phyloP scores from a whole-genome alignment of 108 stramenopile species.

The Aurantiochytrium sp. region DNA sequence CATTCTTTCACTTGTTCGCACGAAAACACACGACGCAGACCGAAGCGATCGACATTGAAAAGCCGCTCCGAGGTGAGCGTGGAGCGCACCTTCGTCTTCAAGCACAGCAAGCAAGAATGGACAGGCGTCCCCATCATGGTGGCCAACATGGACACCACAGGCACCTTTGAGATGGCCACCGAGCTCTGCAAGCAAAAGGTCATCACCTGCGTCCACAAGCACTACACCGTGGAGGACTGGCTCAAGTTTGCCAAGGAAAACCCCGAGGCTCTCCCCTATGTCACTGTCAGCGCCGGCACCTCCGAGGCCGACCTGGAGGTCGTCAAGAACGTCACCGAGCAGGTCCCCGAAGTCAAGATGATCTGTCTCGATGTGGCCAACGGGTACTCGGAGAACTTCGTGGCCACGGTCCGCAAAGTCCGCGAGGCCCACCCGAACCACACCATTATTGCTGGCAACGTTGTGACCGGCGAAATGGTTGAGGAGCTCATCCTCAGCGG shows the following conservation, averaged over 20 bases:
- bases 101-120: constrained; percentile 8
- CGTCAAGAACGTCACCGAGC: constrained; percentile 1
- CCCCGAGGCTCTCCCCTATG: constrained; percentile 8
- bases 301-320: constrained; percentile 21
- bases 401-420: constrained; percentile 9
- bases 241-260: not conserved
- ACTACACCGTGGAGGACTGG: constrained; percentile 37
- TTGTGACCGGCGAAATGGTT: constrained; percentile 49
- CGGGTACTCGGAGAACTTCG: constrained; percentile 44
- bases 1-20: constrained; percentile 10
- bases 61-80: constrained; percentile 29
- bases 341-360: constrained; percentile 14
- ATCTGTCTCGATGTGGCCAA: constrained; percentile 51
- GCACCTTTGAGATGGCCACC: constrained; percentile 39
- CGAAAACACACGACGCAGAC: not conserved
- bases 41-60: constrained; percentile 43
- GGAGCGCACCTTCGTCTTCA: not conserved
- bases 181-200: constrained; percentile 22
- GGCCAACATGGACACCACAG: constrained; percentile 49
- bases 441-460: constrained; percentile 48
- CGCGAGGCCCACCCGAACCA: constrained; percentile 24
- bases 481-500: constrained; percentile 43
- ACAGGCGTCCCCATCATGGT: constrained; percentile 41
- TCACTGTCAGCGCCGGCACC: constrained; percentile 30
- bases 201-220: constrained; percentile 41